Evolutionary conservation across 139 green algal genomes (phyloP), one percentile per base, ranked within the genome.

Genomic region (Closterium sp.): DNA sequence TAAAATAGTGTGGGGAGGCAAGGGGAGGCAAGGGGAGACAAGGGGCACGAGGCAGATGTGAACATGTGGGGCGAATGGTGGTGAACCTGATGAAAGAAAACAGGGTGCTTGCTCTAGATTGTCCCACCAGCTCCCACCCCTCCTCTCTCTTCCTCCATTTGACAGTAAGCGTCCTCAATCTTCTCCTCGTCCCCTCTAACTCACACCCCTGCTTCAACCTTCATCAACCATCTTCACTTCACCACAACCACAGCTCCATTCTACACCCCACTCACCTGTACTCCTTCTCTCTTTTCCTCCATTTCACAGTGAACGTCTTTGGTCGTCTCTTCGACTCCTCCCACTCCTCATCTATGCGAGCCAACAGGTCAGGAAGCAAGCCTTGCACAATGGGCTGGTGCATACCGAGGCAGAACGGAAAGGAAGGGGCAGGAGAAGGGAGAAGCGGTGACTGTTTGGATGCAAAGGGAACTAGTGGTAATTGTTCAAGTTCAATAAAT

Each of bases 231-330:
- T 7, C 42, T 62, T 62, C 42, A n/a, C 62, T 22, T 79, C 62
- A 79, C 10, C 2, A 22, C 9, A 79, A 79, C 62, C 10, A 79
- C 62, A 13, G 0, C 34, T 91, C 34, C 31, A 27, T n/a, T 9
- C 34, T 13, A 28, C 30, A 86, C 3, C 24, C 6, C n/a, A 4
- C 42, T 70, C 85, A 92, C 89, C n/a, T 31, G 29, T 70, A 92
- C 24, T 29, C 79, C 22, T 31, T 84, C 29, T 29, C 90, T 34
- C 29, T 92, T 7, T 31, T 24, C 28, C 84, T 32, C 90, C 90
- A 92, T 7, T 92, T 92, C 4, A 92, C 85, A 31, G 73, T 91
- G 24, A 92, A 29, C 34, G 90, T 92, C 34, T 34, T 87, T 24
- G 90, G 90, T 28, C 38, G 10, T 70, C 90, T 85, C 70, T 27